Percentiles rank a stretch among this genome's conserved stretches.
These are phyloP conservation scores for Fusarium nurragi DNA, from an alignment of 2,329 filamentous ascomycete species.

Conservation along the genomic window DNA sequence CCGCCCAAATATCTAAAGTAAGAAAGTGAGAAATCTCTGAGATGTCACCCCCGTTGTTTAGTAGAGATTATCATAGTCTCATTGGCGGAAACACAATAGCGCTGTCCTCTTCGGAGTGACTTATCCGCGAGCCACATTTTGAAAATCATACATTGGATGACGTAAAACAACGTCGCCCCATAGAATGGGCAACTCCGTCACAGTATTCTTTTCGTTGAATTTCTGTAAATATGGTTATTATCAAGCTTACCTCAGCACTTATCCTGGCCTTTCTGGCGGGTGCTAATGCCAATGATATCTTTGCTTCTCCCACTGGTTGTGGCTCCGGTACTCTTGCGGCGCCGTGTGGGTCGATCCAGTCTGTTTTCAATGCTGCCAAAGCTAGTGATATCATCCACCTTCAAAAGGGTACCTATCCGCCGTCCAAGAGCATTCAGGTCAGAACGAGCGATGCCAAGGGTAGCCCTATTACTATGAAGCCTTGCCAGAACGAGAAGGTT, in stretches of 20 bases:
- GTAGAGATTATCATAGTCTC: not conserved
- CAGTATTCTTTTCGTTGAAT: not conserved
- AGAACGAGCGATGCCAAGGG: constrained; percentile 54
- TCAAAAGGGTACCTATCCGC: constrained; percentile 58
- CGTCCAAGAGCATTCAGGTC: constrained; percentile 59
- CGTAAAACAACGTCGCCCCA: not conserved
- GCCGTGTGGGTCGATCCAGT: constrained; percentile 58
- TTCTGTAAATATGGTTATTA: constrained; percentile 13
- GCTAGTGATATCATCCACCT: constrained; percentile 59
- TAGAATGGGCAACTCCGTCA: too few species aligned
- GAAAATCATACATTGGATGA: not conserved
- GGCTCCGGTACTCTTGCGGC: constrained; percentile 52
- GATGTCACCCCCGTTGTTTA: constrained; percentile 2
- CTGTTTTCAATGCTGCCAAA: constrained; percentile 55
- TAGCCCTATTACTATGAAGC: constrained; percentile 53
- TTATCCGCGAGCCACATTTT: constrained; percentile 8
- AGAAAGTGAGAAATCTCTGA: not conserved
- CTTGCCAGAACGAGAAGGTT: constrained; percentile 56
- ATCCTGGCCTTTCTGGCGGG: constrained; percentile 20
- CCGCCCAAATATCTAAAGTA: not conserved
- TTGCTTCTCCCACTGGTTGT: constrained; percentile 55
- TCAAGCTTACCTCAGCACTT: constrained; percentile 25
- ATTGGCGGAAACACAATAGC: constrained; percentile 31
- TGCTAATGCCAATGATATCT: constrained; percentile 50
- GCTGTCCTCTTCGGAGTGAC: constrained; percentile 13